Evolutionary conservation across 2,329 filamentous ascomycete genomes (phyloP).

Genomic region (Calonectria pteridis): DNA sequence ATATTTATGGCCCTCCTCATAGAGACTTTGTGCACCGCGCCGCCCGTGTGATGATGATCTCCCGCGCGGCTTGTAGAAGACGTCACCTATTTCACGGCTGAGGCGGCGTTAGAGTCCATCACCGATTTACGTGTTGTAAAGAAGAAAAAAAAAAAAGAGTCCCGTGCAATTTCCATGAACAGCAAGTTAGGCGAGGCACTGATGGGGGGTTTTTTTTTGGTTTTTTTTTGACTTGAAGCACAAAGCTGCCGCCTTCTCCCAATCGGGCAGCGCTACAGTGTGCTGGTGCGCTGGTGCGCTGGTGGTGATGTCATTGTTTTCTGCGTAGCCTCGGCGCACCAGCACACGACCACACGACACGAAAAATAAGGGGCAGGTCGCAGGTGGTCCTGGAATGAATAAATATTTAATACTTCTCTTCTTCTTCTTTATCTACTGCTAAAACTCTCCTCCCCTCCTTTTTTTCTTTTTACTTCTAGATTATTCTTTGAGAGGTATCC

Average conservation of each 20-base stretch:
- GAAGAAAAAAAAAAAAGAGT: neutral
- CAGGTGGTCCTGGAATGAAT: neutral
- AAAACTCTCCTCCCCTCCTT: neutral
- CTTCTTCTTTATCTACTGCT: neutral
- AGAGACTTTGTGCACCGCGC: too few species aligned
- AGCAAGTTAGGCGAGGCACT: neutral
- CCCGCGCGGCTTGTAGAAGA: neutral
- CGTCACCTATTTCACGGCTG: neutral
- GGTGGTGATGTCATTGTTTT: slow-evolving; percentile 8
- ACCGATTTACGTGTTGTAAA: neutral
- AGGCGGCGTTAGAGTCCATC: neutral
- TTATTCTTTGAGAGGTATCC: neutral
- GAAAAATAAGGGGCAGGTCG: neutral
- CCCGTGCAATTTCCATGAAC: neutral
- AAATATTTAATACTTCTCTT: neutral
- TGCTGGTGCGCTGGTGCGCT: neutral
- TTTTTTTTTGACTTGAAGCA: neutral
- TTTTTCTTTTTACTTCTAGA: neutral
- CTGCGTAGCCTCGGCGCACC: neutral
- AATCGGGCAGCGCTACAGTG: neutral
- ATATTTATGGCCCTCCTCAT: neutral
- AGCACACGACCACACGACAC: neutral
- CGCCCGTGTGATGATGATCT: neutral
- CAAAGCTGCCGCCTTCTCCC: neutral
- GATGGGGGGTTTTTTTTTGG: neutral